Conservation (phyloP, 169 alveolate species). For the Eimeria acervulina region DNA sequence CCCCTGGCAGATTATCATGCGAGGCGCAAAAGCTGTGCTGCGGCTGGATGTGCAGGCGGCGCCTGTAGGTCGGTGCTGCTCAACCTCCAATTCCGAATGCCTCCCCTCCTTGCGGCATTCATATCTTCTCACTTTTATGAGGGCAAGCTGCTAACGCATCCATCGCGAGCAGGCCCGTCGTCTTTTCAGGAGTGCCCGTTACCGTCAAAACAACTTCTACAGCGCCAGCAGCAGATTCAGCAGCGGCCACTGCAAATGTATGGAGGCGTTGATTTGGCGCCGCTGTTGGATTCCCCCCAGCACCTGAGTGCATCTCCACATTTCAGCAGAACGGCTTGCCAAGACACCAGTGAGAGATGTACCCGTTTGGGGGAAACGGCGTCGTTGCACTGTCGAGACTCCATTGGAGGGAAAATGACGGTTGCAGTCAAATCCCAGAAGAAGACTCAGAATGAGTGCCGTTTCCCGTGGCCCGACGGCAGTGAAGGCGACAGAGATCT, state of each 20-base stretch:
- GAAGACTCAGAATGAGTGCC: too few relatives aligned
- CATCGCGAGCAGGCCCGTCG: background rate
- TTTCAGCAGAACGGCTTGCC: background rate
- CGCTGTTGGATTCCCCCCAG: background rate
- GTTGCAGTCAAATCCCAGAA: background rate
- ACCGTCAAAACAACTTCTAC: background rate
- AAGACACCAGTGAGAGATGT: background rate
- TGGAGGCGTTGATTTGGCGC: background rate
- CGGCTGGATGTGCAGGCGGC: conserved; percentile 60
- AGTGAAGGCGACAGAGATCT: conserved; percentile 73
- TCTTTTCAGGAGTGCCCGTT: background rate
- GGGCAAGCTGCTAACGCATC: conserved; percentile 53
- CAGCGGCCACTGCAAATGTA: background rate
- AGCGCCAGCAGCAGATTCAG: conserved; percentile 6
- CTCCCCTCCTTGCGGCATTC: conserved; percentile 73
- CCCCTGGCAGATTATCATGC: background rate
- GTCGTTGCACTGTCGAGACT: background rate
- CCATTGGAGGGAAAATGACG: background rate
- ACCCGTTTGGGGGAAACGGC: background rate
- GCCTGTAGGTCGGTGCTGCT: conserved; percentile 70
- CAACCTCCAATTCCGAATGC: conserved; percentile 71
- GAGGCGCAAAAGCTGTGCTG: background rate
- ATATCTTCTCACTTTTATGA: conserved; percentile 71
- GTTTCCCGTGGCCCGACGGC: conserved; percentile 77
- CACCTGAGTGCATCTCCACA: background rate